Conservation (phyloP, 2,329 filamentous ascomycete genomes). For the Clarireedia homoeocarpa region DNA sequence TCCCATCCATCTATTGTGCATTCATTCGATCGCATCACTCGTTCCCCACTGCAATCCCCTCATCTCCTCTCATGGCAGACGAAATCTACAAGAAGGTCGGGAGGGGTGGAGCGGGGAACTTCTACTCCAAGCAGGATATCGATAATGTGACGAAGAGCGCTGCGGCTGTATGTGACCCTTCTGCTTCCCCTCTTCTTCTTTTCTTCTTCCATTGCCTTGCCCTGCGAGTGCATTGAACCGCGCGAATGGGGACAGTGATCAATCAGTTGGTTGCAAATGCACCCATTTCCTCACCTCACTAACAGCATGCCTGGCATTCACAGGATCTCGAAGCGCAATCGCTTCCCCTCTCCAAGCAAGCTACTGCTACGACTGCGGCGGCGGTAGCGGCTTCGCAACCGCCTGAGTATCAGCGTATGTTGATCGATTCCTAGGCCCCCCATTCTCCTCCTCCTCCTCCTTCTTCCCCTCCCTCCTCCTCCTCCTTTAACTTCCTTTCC, state of each 20-base stretch:
- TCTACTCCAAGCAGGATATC: slow-evolving; percentile 44
- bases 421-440: background rate
- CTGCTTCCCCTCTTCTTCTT: background rate
- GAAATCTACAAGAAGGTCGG: slow-evolving; percentile 39
- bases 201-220: background rate
- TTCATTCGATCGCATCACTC: no score
- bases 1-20: no score
- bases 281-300: background rate
- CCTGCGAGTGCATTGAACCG: background rate
- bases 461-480: no score
- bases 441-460: background rate
- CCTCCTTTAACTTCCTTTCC: background rate
- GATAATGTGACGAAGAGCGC: slow-evolving; percentile 33
- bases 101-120: slow-evolving; percentile 59
- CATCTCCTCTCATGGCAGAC: background rate
- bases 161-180: background rate
- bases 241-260: background rate
- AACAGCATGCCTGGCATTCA: background rate
- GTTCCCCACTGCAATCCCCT: no score
- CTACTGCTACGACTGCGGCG: slow-evolving; percentile 13
- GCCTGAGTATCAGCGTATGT: slow-evolving; percentile 30
- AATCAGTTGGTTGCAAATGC: no score
- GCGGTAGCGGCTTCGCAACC: slow-evolving; percentile 20
- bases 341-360: slow-evolving; percentile 5
- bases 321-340: slow-evolving; percentile 33